Conservation (phyloP, 345 rosid genomes). For the Dimocarpus longan region DNA sequence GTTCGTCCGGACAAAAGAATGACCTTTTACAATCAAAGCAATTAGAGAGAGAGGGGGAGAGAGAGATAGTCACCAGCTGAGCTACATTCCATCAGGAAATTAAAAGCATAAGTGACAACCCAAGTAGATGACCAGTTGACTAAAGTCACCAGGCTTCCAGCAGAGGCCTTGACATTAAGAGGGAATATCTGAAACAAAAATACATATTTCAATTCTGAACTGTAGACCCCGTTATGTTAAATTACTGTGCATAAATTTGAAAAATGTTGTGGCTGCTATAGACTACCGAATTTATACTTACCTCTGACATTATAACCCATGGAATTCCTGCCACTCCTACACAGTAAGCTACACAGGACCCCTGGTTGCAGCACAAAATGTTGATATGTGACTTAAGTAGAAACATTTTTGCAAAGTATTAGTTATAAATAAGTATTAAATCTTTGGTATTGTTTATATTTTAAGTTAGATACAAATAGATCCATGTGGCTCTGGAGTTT, state of each 20-base stretch:
- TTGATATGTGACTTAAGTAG: background rate
- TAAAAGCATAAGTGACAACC: slow-evolving; percentile 44
- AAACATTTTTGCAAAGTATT: too few relatives aligned
- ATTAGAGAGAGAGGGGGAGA: background rate
- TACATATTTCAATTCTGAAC: background rate
- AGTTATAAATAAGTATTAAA: too few relatives aligned
- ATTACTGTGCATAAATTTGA: background rate
- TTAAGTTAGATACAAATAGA: too few relatives aligned
- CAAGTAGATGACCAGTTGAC: slow-evolving; percentile 44
- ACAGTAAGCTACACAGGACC: slow-evolving; percentile 27
- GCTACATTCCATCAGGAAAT: slow-evolving; percentile 52
- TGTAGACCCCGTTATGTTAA: background rate
- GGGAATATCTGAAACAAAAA: slow-evolving; percentile 46
- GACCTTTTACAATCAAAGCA: too few relatives aligned
- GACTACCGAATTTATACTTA: slow-evolving; percentile 15
- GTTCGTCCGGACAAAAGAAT: background rate
- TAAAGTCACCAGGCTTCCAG: slow-evolving; percentile 43
- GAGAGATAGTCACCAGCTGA: too few relatives aligned
- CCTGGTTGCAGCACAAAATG: slow-evolving; percentile 34
- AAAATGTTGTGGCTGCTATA: background rate
- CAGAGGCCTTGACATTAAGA: slow-evolving; percentile 19
- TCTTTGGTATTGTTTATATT: background rate
- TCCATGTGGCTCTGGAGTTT: too few relatives aligned
- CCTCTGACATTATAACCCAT: slow-evolving; percentile 76
- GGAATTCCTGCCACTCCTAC: slow-evolving; percentile 60